phyloP scores from a whole-genome alignment of 306 rosid genomes.

The Calophaca sinica region DNA sequence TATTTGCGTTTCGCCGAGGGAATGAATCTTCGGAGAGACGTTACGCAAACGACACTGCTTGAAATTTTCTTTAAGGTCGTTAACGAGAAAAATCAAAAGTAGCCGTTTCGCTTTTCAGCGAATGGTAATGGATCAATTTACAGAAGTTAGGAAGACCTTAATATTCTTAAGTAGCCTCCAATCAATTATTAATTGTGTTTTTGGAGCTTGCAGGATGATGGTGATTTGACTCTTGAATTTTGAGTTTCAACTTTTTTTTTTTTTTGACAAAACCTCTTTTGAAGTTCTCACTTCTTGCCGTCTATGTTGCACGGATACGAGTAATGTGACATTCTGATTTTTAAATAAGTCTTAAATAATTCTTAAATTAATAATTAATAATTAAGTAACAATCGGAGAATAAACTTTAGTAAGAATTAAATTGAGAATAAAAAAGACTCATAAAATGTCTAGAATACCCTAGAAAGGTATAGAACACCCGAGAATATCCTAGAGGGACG shows the following conservation, averaged over 20 bases:
- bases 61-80: background rate
- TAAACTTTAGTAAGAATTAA: no score
- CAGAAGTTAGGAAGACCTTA: conserved; percentile 22
- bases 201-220: conserved; percentile 14
- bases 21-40: conserved; percentile 53
- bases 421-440: no score
- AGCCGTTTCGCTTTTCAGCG: conserved; percentile 28
- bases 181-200: background rate
- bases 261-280: no score
- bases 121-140: background rate
- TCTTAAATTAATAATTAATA: no score
- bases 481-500: no score
- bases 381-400: no score
- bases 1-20: conserved; percentile 37
- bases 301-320: no score
- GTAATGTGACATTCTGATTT: no score
- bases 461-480: no score
- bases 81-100: conserved; percentile 25
- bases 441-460: no score
- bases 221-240: conserved; percentile 28
- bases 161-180: background rate
- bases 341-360: no score
- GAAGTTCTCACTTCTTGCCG: background rate
- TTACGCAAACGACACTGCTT: conserved; percentile 48
- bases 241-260: background rate